Conservation (phyloP, 176 grass and related monocot genomes). For the Triticum aestivum region DNA sequence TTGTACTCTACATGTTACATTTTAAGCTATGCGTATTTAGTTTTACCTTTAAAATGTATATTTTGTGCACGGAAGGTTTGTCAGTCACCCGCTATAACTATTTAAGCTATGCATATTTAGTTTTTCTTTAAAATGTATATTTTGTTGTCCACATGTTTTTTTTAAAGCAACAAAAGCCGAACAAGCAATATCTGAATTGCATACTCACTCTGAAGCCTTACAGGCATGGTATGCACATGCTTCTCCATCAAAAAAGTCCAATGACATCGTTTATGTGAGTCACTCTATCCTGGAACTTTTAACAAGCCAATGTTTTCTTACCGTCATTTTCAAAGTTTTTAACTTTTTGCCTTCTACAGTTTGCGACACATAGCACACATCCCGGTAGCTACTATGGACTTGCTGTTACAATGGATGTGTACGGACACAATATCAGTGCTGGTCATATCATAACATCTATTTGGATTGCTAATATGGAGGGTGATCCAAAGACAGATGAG, state of each 20-base stretch:
- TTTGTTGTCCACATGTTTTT: not conserved
- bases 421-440: not conserved
- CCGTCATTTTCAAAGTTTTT: not conserved
- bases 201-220: not conserved
- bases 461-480: not conserved
- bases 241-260: not conserved
- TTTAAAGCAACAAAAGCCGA: not conserved
- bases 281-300: not conserved
- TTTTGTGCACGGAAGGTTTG: not conserved
- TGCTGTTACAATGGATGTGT: not conserved
- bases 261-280: not conserved
- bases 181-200: not conserved
- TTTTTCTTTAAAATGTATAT: not conserved
- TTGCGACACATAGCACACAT: not conserved
- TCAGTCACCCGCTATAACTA: not conserved
- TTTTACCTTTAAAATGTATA: not conserved
- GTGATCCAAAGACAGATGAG: not conserved
- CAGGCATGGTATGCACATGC: not conserved
- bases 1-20: not conserved
- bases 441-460: not conserved
- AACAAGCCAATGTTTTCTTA: not conserved
- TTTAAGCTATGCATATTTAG: not conserved
- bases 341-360: not conserved
- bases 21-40: not conserved
- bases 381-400: slow-evolving; percentile 1